Evolutionary conservation across 2,329 filamentous ascomycete species (phyloP), one percentile per base, ranked within the genome.

Genomic region (Talaromyces rugulosus): DNA sequence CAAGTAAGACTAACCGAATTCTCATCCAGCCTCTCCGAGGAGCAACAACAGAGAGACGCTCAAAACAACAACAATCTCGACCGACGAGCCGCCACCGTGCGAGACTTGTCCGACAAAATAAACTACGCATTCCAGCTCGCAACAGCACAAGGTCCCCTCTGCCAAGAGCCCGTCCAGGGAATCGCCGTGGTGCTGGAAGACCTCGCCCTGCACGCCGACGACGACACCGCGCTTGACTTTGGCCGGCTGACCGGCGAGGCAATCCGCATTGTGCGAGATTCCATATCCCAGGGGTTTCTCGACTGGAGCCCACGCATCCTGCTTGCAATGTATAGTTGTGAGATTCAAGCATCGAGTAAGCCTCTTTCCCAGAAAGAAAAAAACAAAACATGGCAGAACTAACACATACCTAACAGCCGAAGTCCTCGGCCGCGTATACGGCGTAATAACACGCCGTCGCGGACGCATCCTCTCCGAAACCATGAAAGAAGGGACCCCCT

Each of bases 231-330:
- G 4, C 77, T 81, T 2, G 84, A 89, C 2, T 81, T 92, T 16
- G 90, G 90, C 69, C 89, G 93, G 2, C 81, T 98, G 0, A 98
- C 93, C 0, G 92, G 95, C 65, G 95, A 98, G 78, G 87, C 96
- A 52, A 96, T 99, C 80, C 92, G 92, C 75, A 89, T 90, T 0
- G 88, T 94, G 18, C 91, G 94, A 67, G 87, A 91, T 53, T 85
- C 88, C n/a, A 92, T 99, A 64, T 86, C 89, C 57, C 82, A 88
- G 66, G 94, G 89, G 27, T 96, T 98, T 81, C 81, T 97, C 18
- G 95, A 98, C 81, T 99, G 95, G 95, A 94, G 89, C 44, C 91
- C 95, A 0, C 88, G 95, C n/a, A 85, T 99, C 67, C 87, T 98
- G 79, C 86, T 99, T 52, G 95, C 95, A 58, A 98, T 98, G 92